Conservation (phyloP, 2,329 filamentous ascomycete species). For the Cylindrodendrum hubeiense region DNA sequence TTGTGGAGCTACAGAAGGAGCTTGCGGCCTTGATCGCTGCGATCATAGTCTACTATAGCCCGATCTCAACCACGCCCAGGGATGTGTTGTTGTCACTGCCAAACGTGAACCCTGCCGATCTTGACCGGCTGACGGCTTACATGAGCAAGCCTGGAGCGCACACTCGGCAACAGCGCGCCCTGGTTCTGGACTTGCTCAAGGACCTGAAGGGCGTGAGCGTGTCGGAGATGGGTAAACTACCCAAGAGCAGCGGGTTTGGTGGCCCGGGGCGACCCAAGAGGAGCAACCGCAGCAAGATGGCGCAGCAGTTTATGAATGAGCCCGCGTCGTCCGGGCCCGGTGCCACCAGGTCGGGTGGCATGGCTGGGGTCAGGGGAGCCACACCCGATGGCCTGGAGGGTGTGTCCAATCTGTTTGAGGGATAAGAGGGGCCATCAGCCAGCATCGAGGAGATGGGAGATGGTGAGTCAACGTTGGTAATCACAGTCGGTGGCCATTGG, state of each 20-base stretch:
- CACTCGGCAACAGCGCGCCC: constrained; percentile 81
- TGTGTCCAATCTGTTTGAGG: constrained; percentile 65
- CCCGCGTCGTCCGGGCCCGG: constrained; percentile 49
- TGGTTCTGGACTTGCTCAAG: constrained; percentile 87
- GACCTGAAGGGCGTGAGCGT: constrained; percentile 92
- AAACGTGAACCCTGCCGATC: constrained; percentile 76
- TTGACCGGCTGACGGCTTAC: constrained; percentile 73
- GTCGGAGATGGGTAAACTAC: constrained; percentile 90
- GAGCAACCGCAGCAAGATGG: constrained; percentile 62
- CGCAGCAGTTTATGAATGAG: constrained; percentile 75
- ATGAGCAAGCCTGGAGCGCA: constrained; percentile 70
- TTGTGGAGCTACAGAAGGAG: constrained; percentile 95
- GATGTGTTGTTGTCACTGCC: constrained; percentile 84
- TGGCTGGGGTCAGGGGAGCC: constrained; percentile 46
- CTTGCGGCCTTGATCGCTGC: constrained; percentile 88
- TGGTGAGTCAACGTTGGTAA: constrained; percentile 8
- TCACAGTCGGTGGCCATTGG: constrained; percentile 5
- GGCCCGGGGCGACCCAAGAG: constrained; percentile 43
- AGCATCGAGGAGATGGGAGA: neutral
- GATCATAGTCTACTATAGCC: constrained; percentile 83
- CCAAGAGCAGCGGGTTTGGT: constrained; percentile 60
- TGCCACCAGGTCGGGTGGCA: constrained; percentile 43
- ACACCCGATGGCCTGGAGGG: constrained; percentile 67
- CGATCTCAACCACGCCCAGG: constrained; percentile 76
- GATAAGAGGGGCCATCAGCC: constrained; percentile 30